Conservation (phyloP, 2,329 filamentous ascomycete species). For the Ceratocystis eucalypticola region DNA sequence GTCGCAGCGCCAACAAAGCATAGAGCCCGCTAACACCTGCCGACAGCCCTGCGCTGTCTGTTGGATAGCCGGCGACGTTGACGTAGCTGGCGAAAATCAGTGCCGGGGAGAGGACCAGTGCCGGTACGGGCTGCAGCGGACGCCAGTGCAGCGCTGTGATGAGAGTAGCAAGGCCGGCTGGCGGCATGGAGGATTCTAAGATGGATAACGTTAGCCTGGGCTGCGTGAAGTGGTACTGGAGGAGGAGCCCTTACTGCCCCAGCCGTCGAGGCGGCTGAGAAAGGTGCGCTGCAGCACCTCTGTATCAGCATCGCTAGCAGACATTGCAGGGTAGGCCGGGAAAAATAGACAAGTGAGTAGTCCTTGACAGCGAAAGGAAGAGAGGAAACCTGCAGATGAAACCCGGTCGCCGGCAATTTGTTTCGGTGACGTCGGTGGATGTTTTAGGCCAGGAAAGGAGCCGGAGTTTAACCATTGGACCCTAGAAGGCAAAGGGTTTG, state of each 20-base stretch:
- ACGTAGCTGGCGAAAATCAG: conserved; percentile 45
- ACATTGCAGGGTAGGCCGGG: not conserved
- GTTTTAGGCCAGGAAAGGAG: not conserved
- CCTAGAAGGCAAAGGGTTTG: no score
- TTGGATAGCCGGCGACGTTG: conserved; percentile 45
- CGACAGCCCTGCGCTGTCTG: conserved; percentile 42
- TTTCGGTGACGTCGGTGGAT: not conserved
- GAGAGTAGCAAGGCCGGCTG: conserved; percentile 42
- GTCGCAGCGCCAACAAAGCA: conserved; percentile 39
- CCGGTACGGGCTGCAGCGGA: conserved; percentile 38
- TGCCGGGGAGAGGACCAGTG: conserved; percentile 36
- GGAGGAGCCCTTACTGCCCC: conserved; percentile 34
- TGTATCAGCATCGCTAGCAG: not conserved
- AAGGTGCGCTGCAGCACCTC: conserved; percentile 21
- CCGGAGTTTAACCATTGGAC: not conserved
- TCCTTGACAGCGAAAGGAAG: not conserved
- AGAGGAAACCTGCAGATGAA: not conserved
- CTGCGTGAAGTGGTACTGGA: conserved; percentile 5
- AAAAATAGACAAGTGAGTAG: no score
- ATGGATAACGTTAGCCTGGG: not conserved
- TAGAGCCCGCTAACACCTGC: conserved; percentile 46
- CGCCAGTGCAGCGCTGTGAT: conserved; percentile 43
- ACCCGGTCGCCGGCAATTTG: not conserved
- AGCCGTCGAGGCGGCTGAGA: conserved; percentile 30
- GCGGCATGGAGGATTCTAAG: conserved; percentile 40